Base-by-base conservation (phyloP, 2,329 filamentous ascomycete genomes). In the Phoma sp. region DNA sequence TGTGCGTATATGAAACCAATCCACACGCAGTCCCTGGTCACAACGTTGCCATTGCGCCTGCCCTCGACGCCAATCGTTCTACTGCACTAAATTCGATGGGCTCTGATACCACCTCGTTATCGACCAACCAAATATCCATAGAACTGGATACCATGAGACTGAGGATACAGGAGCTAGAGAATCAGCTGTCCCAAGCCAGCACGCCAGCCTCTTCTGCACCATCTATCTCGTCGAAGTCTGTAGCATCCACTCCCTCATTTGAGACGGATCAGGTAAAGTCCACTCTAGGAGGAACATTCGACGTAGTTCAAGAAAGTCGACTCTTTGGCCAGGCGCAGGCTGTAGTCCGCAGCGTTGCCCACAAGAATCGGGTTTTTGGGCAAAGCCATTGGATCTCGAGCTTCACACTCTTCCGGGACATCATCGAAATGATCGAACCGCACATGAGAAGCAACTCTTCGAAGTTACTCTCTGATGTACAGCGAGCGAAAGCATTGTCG, bases 331-430 rank as follows among this genome's bases (percentile, higher is more conserved):
- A 76, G 20, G 37, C 58, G 11, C 65, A 72, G 2, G 62, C 65
- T 0, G 73, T 79, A 0, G 72, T 69, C 1, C 78, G 78, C 7
- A 77, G 77, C n/a, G 69, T 83, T 7, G 75, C 78, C 17, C 81
- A 84, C 56, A 87, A 87, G 62, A 81, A 79, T 0, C 77, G 84
- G 0, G 64, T 86, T 1, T 83, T 85, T 61, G 84, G 84, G 1
- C 80, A 80, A 61, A 84, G 81, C 25, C 82, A 85, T 61, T 86
- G 82, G 79, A 77, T 84, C n/a, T 83, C 81, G 53, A 76, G 75
- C 2, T 66, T 82, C 10, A 61, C 73, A 0, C 57, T 83, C 37
- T 69, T 80, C 38, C 66, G 66, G 14, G 78, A 80, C 40, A 65
- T 84, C 4, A 68, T 83, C 38, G 67, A 78, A 11, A 64, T 74